Evolutionary conservation across 192 early-diverging fungal genomes (phyloP).

Genomic region (Backusella psychrophila): DNA sequence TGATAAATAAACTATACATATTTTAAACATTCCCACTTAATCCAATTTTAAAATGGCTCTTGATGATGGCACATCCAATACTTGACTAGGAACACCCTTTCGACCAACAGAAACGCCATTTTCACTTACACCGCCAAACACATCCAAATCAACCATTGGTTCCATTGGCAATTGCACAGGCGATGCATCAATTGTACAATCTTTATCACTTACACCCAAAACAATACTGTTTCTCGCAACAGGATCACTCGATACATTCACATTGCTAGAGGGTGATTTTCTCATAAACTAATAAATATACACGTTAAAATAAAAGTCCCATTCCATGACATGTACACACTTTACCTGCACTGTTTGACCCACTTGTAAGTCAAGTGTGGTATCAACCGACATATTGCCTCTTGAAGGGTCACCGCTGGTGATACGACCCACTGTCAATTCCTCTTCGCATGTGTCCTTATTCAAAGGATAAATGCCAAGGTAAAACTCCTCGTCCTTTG

Average conservation of each 20-base stretch:
- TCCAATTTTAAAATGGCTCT: slow-evolving; percentile 5
- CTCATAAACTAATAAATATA: slow-evolving; percentile 26
- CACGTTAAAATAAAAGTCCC: neutral
- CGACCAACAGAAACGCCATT: slow-evolving; percentile 51
- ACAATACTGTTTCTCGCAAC: neutral
- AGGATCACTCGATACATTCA: neutral
- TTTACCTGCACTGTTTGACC: slow-evolving; percentile 52
- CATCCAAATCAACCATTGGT: neutral
- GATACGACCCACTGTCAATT: slow-evolving; percentile 35
- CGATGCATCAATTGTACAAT: slow-evolving; percentile 16
- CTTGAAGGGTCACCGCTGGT: slow-evolving; percentile 54
- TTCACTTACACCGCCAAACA: slow-evolving; percentile 55
- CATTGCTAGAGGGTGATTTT: neutral
- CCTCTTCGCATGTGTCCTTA: neutral
- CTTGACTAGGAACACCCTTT: slow-evolving; percentile 12
- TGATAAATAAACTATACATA: neutral
- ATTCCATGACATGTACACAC: slow-evolving; percentile 15
- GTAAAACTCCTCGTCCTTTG: slow-evolving; percentile 57
- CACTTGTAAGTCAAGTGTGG: slow-evolving; percentile 42
- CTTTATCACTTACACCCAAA: slow-evolving; percentile 22
- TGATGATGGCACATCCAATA: slow-evolving; percentile 31
- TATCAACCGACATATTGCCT: slow-evolving; percentile 60
- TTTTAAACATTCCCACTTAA: neutral
- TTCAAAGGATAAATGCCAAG: slow-evolving; percentile 36
- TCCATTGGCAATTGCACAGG: neutral